Conservation (phyloP, 2,329 filamentous ascomycete species). For the Endoconidiophora polonica region DNA sequence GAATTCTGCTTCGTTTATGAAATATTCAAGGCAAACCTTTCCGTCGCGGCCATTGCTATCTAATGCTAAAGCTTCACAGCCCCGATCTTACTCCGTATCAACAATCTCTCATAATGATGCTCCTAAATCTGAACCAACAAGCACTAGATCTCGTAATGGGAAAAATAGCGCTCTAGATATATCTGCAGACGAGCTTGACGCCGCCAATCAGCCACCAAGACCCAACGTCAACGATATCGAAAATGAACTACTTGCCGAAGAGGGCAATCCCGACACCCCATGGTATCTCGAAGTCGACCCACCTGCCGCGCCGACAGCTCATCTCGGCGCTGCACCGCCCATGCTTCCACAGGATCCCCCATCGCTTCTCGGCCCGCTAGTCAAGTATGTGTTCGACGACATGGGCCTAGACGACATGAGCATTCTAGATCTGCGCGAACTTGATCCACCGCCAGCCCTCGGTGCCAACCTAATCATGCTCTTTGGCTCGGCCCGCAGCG, state of each 20-base stretch:
- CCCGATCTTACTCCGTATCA: neutral
- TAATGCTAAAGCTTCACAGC: neutral
- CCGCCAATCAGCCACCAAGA: neutral
- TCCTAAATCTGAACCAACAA: neutral
- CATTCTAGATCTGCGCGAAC: slow-evolving; percentile 63
- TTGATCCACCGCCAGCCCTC: slow-evolving; percentile 75
- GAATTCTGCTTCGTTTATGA: neutral
- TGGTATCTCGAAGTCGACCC: slow-evolving; percentile 77
- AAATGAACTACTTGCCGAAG: slow-evolving; percentile 10
- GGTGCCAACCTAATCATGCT: slow-evolving; percentile 86
- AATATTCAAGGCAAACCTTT: neutral
- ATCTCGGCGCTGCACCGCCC: slow-evolving; percentile 32
- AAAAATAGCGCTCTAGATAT: neutral
- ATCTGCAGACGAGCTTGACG: neutral
- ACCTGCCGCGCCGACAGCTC: slow-evolving; percentile 32
- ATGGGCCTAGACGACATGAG: slow-evolving; percentile 71
- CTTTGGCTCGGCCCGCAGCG: slow-evolving; percentile 75
- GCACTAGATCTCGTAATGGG: neutral
- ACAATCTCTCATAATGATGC: neutral
- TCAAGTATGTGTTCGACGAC: slow-evolving; percentile 67
- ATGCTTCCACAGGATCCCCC: slow-evolving; percentile 52
- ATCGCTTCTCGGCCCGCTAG: slow-evolving; percentile 49
- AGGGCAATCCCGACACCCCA: slow-evolving; percentile 30
- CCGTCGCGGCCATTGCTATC: neutral
- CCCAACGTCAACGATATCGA: slow-evolving; percentile 14